Conservation (phyloP, 2,329 filamentous ascomycete species). For the Seiridium cupressi region DNA sequence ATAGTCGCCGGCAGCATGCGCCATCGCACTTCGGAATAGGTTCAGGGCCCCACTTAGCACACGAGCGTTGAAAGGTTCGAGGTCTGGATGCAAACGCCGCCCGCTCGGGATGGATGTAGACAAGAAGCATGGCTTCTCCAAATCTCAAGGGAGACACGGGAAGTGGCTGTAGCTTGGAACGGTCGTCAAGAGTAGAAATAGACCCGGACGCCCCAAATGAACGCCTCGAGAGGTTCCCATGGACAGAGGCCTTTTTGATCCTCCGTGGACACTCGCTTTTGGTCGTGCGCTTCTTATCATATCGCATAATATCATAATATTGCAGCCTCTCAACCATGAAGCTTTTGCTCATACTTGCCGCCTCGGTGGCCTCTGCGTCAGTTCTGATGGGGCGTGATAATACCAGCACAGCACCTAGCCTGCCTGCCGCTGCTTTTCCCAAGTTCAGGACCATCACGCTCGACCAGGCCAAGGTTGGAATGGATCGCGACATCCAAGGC, state of each 20-base stretch:
- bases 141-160: neutral
- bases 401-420: neutral
- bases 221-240: neutral
- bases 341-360: neutral
- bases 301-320: neutral
- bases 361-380: neutral
- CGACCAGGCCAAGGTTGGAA: neutral
- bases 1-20: neutral
- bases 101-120: neutral
- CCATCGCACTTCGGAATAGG: neutral
- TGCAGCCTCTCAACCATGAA: neutral
- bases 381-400: neutral
- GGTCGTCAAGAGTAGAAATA: constrained; percentile 1
- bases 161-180: neutral
- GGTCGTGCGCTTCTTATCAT: neutral
- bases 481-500: neutral
- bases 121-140: neutral
- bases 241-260: neutral
- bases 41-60: neutral
- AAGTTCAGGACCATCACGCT: neutral
- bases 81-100: neutral
- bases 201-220: neutral
- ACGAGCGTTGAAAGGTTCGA: neutral
- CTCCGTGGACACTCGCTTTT: neutral
- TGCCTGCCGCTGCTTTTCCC: neutral